phyloP scores from a whole-genome alignment of 305 asterid genomes.

The Fraxinus floribunda region DNA sequence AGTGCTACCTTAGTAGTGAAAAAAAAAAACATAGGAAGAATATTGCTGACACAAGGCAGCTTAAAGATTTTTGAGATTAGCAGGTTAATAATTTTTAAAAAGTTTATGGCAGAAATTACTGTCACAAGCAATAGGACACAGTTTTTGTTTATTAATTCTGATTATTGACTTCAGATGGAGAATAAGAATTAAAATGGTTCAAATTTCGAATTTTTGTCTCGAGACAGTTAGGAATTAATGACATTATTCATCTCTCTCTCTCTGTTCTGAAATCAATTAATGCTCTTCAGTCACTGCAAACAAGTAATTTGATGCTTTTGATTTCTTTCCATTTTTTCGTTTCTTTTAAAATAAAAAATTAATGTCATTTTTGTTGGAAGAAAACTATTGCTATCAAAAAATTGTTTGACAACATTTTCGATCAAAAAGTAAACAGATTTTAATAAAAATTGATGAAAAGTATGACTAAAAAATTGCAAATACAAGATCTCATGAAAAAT shows the following conservation, averaged over 20 bases:
- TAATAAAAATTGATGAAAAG: too few species aligned
- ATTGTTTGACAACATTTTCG: not conserved
- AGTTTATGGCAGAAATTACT: not conserved
- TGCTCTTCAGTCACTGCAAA: slow-evolving; percentile 28
- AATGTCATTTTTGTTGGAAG: not conserved
- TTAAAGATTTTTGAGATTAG: not conserved
- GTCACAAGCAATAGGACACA: not conserved
- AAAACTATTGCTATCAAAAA: not conserved
- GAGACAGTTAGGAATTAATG: slow-evolving; percentile 35
- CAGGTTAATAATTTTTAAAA: not conserved
- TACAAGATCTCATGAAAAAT: too few species aligned
- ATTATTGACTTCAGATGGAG: not conserved
- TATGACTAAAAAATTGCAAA: too few species aligned
- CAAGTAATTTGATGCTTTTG: not conserved
- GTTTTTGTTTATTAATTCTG: not conserved
- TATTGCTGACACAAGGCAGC: not conserved
- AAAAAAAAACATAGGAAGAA: not conserved
- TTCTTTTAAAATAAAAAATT: not conserved
- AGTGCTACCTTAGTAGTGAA: too few species aligned
- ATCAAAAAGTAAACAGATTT: too few species aligned
- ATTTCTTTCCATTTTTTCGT: not conserved
- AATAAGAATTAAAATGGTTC: slow-evolving; percentile 17
- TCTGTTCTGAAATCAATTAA: slow-evolving; percentile 21
- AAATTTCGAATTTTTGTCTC: slow-evolving; percentile 27
- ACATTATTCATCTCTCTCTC: slow-evolving; percentile 31